These are phyloP conservation scores for Hypoxylon sp. DNA, from an alignment of 2,329 filamentous ascomycete species.

Conservation along the genomic window DNA sequence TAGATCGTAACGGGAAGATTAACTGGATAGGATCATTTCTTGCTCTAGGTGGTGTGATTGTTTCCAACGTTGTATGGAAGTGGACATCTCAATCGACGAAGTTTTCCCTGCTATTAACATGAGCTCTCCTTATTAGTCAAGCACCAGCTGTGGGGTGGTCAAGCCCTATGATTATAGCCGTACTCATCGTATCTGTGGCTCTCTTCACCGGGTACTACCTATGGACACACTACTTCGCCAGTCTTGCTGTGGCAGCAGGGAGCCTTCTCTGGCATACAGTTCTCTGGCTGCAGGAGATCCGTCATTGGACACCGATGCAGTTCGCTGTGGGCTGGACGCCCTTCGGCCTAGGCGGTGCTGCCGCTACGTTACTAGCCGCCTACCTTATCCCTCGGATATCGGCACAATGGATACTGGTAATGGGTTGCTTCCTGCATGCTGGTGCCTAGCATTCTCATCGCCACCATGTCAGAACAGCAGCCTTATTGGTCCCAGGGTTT, in stretches of 20 bases:
- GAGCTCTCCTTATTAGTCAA: conserved; percentile 46
- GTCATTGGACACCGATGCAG: conserved; percentile 57
- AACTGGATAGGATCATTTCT: conserved; percentile 58
- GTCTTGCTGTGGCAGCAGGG: conserved; percentile 56
- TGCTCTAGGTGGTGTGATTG: conserved; percentile 57
- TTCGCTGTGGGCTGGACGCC: conserved; percentile 58
- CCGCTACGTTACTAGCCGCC: conserved; percentile 56
- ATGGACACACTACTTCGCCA: conserved; percentile 59
- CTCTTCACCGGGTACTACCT: conserved; percentile 33
- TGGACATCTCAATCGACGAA: conserved; percentile 48
- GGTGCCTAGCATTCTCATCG: conserved; percentile 54
- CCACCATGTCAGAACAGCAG: conserved; percentile 61
- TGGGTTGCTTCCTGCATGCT: conserved; percentile 53
- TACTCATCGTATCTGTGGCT: conserved; percentile 50
- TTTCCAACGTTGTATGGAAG: conserved; percentile 68
- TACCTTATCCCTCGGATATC: conserved; percentile 62
- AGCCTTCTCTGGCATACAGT: conserved; percentile 64
- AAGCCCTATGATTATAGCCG: conserved; percentile 57
- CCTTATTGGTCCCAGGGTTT: conserved; percentile 61
- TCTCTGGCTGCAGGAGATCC: conserved; percentile 60
- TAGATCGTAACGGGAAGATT: conserved; percentile 55
- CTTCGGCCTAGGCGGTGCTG: conserved; percentile 56
- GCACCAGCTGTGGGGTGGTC: conserved; percentile 62
- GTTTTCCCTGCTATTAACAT: background rate
- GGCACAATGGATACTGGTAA: conserved; percentile 62